Base-by-base conservation (phyloP, 192 early-diverging fungal genomes). In the Chytriomyces sp. region DNA sequence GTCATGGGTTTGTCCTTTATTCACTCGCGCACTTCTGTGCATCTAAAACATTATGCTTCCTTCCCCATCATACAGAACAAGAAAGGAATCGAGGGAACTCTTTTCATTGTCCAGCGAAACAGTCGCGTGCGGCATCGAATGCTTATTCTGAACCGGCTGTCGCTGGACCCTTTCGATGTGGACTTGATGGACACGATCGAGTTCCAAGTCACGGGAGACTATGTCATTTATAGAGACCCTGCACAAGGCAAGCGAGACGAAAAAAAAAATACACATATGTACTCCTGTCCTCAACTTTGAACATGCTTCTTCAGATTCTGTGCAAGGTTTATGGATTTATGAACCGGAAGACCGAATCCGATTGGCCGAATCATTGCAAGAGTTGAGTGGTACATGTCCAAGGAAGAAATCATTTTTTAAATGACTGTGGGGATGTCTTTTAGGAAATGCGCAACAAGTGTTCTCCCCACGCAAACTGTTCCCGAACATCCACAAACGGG, bases 131-230 rank as follows among this genome's bases (percentile, higher is more conserved):
- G 47, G 44, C 69, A 64, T 59, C 78, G 48, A 16, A 86, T 98
- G 75, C 91, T 91, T 53, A 90, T 98, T 53, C 89, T 98, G 85
- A 98, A 98, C 83, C 89, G 96, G 46, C 84, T 95, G 5, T 87
- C 89, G 5, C 83, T 94, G 23, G 94, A 97, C 45, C 96, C 96
- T 85, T 88, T 93, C 64, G 87, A 84, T 65, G 86, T 90, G 60
- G 82, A 86, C 45, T 79, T 98, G 48, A 86, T 78, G 13, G 84
- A 87, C 1, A 89, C 91, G 48, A 90, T 96, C 85, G 90, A 92
- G 57, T 87, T 97, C 72, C 90, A 95, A 77, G 72, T 92, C n/a
- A 88, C 91, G 47, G 88, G 90, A 16, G 91, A 96, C 78, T 95
- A 94, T 76, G 91, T 95, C 50, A 98, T 98, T 62, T 98, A 95